Conservation (phyloP, 2,329 filamentous ascomycete genomes). For the Microcyclospora tardicrescens region DNA sequence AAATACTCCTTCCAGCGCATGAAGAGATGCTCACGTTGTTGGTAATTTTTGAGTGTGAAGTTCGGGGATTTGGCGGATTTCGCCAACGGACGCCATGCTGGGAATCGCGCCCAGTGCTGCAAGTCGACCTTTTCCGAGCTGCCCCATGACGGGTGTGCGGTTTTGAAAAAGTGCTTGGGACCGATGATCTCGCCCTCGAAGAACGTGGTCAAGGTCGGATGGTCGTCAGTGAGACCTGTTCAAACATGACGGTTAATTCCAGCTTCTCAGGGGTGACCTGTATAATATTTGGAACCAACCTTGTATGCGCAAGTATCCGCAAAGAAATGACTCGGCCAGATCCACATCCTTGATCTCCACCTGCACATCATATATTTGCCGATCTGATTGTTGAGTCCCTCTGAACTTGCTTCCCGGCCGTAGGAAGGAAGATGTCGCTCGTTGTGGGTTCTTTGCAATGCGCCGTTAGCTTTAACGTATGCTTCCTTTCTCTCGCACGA, state of each 20-base stretch:
- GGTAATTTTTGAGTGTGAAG: slow-evolving; percentile 53
- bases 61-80: slow-evolving; percentile 47
- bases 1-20: slow-evolving; percentile 99
- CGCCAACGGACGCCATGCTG: slow-evolving; percentile 66
- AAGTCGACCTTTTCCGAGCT: slow-evolving; percentile 83
- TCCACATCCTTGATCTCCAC: slow-evolving; percentile 96
- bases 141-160: slow-evolving; percentile 80
- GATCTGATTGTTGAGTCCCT: slow-evolving; percentile 85
- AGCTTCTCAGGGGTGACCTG: neutral
- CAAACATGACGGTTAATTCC: slow-evolving; percentile 3
- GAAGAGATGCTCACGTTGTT: slow-evolving; percentile 78
- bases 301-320: slow-evolving; percentile 90
- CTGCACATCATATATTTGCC: slow-evolving; percentile 86
- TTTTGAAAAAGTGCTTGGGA: slow-evolving; percentile 85
- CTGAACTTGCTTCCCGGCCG: slow-evolving; percentile 77
- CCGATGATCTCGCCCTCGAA: slow-evolving; percentile 98
- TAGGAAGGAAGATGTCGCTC: slow-evolving; percentile 73
- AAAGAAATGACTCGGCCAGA: slow-evolving; percentile 84
- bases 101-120: slow-evolving; percentile 85
- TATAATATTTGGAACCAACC: slow-evolving; percentile 39
- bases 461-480: neutral
- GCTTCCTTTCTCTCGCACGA: neutral
- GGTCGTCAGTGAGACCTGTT: slow-evolving; percentile 79
- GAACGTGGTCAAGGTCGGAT: slow-evolving; percentile 94
- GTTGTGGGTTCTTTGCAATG: slow-evolving; percentile 50